These are phyloP conservation scores for Diutina sp. DNA, from an alignment of 1,139 yeast genomes.

Conservation along the genomic window DNA sequence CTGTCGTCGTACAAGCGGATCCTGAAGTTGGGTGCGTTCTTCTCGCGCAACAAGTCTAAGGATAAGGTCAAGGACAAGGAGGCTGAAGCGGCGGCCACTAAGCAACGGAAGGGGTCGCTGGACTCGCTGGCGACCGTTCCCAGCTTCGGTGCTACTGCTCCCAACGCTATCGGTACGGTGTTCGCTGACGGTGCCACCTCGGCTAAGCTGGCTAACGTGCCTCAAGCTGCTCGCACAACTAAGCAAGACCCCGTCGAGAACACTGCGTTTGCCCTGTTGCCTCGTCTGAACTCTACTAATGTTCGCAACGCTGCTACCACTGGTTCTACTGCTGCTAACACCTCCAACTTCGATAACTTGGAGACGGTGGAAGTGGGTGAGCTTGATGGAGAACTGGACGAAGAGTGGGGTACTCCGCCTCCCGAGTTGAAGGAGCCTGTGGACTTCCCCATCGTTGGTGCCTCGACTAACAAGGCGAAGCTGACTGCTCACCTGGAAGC, in stretches of 20 bases:
- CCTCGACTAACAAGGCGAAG: too few species aligned
- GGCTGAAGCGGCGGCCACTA: background rate
- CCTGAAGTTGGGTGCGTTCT: background rate
- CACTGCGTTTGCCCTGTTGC: background rate
- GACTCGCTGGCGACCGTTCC: background rate
- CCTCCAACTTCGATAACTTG: background rate
- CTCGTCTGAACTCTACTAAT: background rate
- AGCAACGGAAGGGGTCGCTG: background rate
- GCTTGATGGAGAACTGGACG: background rate
- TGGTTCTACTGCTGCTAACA: background rate
- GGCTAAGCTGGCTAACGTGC: background rate
- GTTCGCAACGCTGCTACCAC: too few species aligned
- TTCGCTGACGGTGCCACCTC: background rate
- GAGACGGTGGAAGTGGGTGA: background rate
- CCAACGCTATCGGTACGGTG: background rate
- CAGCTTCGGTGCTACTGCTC: background rate
- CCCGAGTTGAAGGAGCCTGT: background rate
- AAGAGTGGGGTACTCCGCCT: background rate
- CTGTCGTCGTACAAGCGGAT: background rate
- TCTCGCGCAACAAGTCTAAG: background rate
- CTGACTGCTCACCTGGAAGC: too few species aligned
- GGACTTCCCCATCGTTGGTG: too few species aligned
- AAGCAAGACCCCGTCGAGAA: background rate
- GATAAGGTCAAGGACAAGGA: background rate
- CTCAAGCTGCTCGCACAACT: background rate